Conservation (phyloP, 2,329 filamentous ascomycete species). For the Ascochyta clinopodiicola region DNA sequence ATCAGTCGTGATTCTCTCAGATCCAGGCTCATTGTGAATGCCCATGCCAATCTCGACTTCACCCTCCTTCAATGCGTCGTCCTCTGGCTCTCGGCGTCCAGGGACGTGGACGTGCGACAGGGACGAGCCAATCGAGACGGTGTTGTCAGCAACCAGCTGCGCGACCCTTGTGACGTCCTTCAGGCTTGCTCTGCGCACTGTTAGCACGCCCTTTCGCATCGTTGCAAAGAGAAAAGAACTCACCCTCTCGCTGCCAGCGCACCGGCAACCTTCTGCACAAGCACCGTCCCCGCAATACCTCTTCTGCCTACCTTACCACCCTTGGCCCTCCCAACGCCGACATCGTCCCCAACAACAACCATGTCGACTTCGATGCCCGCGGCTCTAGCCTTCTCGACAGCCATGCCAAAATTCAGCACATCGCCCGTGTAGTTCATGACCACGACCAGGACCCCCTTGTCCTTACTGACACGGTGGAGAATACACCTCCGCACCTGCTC, state of each 20-base stretch:
- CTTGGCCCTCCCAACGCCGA: slow-evolving; percentile 80
- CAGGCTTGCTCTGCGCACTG: slow-evolving; percentile 54
- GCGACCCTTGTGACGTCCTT: slow-evolving; percentile 77
- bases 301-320: slow-evolving; percentile 91
- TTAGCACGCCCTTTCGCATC: slow-evolving; percentile 11
- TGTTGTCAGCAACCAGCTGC: slow-evolving; percentile 72
- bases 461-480: slow-evolving; percentile 72
- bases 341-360: slow-evolving; percentile 91
- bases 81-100: slow-evolving; percentile 67
- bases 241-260: slow-evolving; percentile 77
- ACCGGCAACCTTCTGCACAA: slow-evolving; percentile 90
- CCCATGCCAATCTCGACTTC: slow-evolving; percentile 76
- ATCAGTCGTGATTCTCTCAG: slow-evolving; percentile 51
- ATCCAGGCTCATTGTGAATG: slow-evolving; percentile 71
- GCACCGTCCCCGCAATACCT: slow-evolving; percentile 88
- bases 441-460: slow-evolving; percentile 81
- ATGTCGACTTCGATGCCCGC: slow-evolving; percentile 81
- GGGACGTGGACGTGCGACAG: slow-evolving; percentile 94
- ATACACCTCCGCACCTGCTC: slow-evolving; percentile 83
- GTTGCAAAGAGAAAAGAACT: slow-evolving; percentile 18
- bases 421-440: slow-evolving; percentile 90
- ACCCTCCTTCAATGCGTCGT: slow-evolving; percentile 64
- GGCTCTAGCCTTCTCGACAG: slow-evolving; percentile 87
- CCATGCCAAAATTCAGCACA: slow-evolving; percentile 90
- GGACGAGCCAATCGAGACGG: slow-evolving; percentile 85